Percentiles rank a stretch among this genome's conserved stretches.
These are phyloP conservation scores for Babesia caballi DNA, from an alignment of 169 alveolate species.

Conservation along the genomic window DNA sequence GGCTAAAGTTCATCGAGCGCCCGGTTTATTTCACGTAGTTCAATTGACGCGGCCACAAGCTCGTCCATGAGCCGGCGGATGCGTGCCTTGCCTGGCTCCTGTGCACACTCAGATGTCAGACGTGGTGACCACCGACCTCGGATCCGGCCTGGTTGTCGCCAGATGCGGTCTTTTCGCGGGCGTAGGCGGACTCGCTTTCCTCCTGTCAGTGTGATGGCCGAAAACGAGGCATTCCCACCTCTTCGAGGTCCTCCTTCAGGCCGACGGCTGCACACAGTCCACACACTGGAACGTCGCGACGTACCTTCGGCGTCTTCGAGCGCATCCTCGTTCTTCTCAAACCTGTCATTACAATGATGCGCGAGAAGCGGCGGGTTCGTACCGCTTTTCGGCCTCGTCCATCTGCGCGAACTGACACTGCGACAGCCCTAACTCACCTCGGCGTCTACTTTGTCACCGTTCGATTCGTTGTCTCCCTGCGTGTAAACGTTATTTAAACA, in stretches of 20 bases:
- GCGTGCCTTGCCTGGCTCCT: slow-evolving; percentile 33
- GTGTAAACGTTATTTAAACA: no score
- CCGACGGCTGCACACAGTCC: slow-evolving; percentile 44
- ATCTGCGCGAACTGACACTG: background rate
- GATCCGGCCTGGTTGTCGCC: background rate
- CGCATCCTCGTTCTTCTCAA: slow-evolving; percentile 31
- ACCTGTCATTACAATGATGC: background rate
- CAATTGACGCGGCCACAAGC: slow-evolving; percentile 36
- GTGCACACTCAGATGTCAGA: background rate
- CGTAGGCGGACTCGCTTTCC: slow-evolving; percentile 24
- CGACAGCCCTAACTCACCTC: slow-evolving; percentile 1
- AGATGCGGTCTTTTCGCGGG: slow-evolving; percentile 15
- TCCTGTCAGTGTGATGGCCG: slow-evolving; percentile 3
- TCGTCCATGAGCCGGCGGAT: slow-evolving; percentile 57
- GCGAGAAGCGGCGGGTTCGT: background rate
- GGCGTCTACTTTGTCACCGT: background rate
- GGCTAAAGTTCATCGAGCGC: slow-evolving; percentile 13
- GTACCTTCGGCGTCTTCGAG: slow-evolving; percentile 66
- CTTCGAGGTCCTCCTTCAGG: slow-evolving; percentile 53
- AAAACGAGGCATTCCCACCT: background rate
- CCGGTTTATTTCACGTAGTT: slow-evolving; percentile 37
- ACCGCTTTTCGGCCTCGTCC: slow-evolving; percentile 51
- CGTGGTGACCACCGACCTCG: slow-evolving; percentile 12
- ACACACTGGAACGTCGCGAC: background rate
- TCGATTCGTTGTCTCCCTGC: no score